Evolutionary conservation across 2,329 filamentous ascomycete genomes (phyloP).

Genomic region (Neopestalotiopsis sp.): DNA sequence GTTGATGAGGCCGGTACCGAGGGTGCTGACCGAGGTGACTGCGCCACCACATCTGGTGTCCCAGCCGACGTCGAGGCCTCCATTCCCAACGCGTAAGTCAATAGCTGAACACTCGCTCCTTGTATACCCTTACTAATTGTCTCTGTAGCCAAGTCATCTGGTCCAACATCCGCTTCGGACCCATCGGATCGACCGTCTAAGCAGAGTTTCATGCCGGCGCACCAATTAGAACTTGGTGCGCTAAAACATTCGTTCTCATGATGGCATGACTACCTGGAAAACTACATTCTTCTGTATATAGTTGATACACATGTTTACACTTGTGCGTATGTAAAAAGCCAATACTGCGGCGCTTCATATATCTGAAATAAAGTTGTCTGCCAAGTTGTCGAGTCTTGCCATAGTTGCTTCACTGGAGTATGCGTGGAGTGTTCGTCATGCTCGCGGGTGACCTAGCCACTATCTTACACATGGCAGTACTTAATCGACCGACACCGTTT

Average conservation of each 20-base stretch:
- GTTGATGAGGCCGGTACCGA: slow-evolving; percentile 29
- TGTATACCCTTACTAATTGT: slow-evolving; percentile 15
- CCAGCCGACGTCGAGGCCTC: slow-evolving; percentile 48
- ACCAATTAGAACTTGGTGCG: not conserved
- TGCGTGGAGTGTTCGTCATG: too few species aligned
- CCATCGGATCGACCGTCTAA: slow-evolving; percentile 48
- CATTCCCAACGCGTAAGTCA: slow-evolving; percentile 37
- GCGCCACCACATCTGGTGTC: slow-evolving; percentile 47
- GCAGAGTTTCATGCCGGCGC: slow-evolving; percentile 23
- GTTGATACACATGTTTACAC: not conserved
- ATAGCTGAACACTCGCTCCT: slow-evolving; percentile 36
- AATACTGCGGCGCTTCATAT: not conserved
- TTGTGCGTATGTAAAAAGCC: not conserved
- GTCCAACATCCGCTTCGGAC: slow-evolving; percentile 54
- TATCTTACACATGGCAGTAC: too few species aligned
- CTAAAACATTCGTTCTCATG: not conserved
- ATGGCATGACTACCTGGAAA: not conserved
- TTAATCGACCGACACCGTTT: too few species aligned
- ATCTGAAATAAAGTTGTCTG: not conserved
- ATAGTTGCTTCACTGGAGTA: too few species aligned
- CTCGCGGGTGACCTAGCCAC: too few species aligned
- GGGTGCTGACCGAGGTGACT: slow-evolving; percentile 52
- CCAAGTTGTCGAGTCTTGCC: not conserved
- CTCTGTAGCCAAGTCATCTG: slow-evolving; percentile 45
- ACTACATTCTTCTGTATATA: not conserved